These are phyloP conservation scores for Nidularia pulvinata DNA, from an alignment of 768 basidiomycete genomes.

Conservation along the genomic window DNA sequence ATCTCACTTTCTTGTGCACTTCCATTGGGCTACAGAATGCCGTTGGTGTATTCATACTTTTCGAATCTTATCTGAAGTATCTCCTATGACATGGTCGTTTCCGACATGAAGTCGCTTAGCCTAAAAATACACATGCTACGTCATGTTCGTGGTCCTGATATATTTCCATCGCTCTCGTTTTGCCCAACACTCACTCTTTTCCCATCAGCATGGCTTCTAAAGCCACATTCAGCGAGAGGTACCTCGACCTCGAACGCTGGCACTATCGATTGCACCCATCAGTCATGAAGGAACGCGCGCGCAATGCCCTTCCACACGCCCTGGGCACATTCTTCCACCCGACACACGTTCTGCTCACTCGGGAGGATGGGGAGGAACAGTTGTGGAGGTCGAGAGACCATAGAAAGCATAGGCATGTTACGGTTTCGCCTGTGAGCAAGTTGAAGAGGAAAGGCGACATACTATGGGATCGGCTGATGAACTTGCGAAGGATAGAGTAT, in stretches of 20 bases:
- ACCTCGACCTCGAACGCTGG: constrained; percentile 14
- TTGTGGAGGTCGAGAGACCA: constrained; percentile 40
- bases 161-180: no score
- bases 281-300: constrained; percentile 17
- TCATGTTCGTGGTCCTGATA: no score
- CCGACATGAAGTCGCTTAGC: no score
- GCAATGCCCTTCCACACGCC: constrained; percentile 19
- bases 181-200: no score
- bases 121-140: no score
- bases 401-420: constrained; percentile 29
- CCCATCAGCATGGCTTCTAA: neutral
- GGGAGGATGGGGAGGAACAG: constrained; percentile 2
- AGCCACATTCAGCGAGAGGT: neutral
- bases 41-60: no score
- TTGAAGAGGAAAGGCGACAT: constrained; percentile 10
- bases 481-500: constrained; percentile 33
- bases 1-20: no score
- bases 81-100: no score
- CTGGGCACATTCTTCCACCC: constrained; percentile 29
- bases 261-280: constrained; percentile 24
- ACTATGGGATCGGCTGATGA: constrained; percentile 14
- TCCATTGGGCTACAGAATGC: no score
- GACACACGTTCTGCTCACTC: constrained; percentile 26
- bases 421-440: constrained; percentile 15
- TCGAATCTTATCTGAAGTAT: no score